Conservation (phyloP, 495 filamentous ascomycete genomes). For the Neurospora terricola region DNA sequence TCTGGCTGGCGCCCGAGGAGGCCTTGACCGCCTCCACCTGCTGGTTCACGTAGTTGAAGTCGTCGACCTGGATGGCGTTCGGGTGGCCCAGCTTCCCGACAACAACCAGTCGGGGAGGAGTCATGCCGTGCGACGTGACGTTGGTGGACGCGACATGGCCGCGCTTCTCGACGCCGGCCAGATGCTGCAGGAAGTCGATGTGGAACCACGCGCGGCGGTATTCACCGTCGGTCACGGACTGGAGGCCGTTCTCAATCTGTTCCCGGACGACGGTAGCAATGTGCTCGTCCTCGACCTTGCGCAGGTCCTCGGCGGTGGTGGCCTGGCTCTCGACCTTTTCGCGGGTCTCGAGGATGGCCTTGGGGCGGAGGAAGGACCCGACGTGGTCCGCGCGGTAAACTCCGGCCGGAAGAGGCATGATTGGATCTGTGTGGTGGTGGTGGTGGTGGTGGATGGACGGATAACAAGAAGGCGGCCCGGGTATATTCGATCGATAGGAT, state of each 20-base stretch:
- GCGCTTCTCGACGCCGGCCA: constrained; percentile 33
- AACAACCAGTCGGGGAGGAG: constrained; percentile 36
- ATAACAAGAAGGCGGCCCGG: neutral
- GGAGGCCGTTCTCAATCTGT: constrained; percentile 54
- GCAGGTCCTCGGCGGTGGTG: constrained; percentile 32
- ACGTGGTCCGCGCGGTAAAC: constrained; percentile 43
- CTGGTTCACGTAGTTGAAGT: constrained; percentile 47
- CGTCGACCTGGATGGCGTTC: constrained; percentile 45
- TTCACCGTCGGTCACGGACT: constrained; percentile 60
- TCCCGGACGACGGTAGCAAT: constrained; percentile 50
- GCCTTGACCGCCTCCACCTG: constrained; percentile 29
- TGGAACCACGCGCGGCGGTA: constrained; percentile 48
- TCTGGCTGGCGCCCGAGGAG: constrained; percentile 9
- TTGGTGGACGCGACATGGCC: constrained; percentile 35
- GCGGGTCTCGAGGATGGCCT: constrained; percentile 29
- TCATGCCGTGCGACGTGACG: constrained; percentile 29
- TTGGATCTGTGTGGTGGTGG: neutral
- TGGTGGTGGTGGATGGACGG: neutral
- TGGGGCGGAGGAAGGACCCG: constrained; percentile 35
- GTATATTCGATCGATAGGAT: neutral
- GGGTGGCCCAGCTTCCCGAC: constrained; percentile 36
- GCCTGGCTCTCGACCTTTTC: constrained; percentile 36
- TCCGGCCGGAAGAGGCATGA: constrained; percentile 37
- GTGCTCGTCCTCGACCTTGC: constrained; percentile 52
- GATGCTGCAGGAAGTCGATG: constrained; percentile 37